A percentile compares a stretch with the other conserved stretches of the same genome.
Conservation (phyloP, 345 rosid genomes). For the Brassica juncea region DNA sequence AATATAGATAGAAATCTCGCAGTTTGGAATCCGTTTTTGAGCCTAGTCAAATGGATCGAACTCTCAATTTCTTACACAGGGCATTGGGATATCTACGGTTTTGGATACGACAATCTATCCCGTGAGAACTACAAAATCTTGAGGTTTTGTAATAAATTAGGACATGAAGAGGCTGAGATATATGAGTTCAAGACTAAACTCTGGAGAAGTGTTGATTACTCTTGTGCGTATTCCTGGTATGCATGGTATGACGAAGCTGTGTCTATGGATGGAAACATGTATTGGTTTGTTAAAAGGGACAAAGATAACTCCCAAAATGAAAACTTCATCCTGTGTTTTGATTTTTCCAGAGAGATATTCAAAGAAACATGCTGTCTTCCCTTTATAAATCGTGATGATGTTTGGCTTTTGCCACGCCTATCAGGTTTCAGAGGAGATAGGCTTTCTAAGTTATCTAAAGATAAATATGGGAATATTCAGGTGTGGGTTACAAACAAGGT, state of each 20-base stretch:
- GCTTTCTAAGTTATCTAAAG: not conserved
- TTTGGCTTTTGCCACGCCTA: not conserved
- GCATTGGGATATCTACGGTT: not conserved
- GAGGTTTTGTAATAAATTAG: not conserved
- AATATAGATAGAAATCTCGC: not conserved
- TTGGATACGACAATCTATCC: conserved; percentile 6
- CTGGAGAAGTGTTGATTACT: too few species aligned
- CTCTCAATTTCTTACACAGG: not conserved
- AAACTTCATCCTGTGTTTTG: too few species aligned
- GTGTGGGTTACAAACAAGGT: not conserved
- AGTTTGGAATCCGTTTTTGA: conserved; percentile 4
- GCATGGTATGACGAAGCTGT: too few species aligned
- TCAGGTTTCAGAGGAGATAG: not conserved
- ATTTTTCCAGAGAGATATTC: not conserved
- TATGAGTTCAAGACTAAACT: too few species aligned
- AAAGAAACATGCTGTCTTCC: not conserved
- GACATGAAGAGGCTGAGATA: too few species aligned
- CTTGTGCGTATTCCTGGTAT: too few species aligned
- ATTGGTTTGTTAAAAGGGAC: too few species aligned
- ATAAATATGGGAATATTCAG: not conserved
- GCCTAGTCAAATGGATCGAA: not conserved
- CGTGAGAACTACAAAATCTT: not conserved
- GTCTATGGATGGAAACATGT: too few species aligned
- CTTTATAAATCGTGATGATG: not conserved
- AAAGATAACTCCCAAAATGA: too few species aligned